Percentiles rank a stretch among this genome's conserved stretches.
These are phyloP conservation scores for Chrysophaeum taylorii DNA, from an alignment of 352 stramenopile species.

Conservation along the genomic window DNA sequence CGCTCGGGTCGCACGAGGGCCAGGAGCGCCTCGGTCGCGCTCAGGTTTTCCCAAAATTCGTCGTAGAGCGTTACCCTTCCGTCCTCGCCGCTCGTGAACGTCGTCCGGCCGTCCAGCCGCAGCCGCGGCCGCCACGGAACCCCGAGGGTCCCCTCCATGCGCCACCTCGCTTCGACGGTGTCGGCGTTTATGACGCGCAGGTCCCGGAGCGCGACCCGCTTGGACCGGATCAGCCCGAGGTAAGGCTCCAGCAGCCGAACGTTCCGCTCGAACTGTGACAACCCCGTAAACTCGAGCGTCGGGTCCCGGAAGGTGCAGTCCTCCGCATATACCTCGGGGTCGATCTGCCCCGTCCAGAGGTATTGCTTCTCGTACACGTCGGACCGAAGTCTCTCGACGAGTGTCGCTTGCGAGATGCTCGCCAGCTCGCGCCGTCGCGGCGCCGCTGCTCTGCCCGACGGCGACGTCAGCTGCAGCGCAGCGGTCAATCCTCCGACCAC, in stretches of 20 bases:
- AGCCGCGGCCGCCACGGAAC: not conserved
- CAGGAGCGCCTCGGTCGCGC: not conserved
- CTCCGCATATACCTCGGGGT: constrained; percentile 7
- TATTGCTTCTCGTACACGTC: not conserved
- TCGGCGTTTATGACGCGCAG: not conserved
- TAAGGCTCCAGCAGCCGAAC: not conserved
- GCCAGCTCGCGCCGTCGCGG: no score
- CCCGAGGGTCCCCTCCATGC: not conserved
- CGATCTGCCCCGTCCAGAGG: constrained; percentile 3
- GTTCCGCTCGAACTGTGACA: not conserved
- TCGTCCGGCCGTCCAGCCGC: not conserved
- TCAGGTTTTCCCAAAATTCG: not conserved
- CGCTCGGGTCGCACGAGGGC: not conserved
- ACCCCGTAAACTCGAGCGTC: constrained; percentile 8
- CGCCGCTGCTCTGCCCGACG: no score
- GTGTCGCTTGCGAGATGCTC: no score
- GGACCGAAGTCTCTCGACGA: no score
- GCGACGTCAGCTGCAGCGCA: no score
- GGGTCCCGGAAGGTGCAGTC: constrained; percentile 13
- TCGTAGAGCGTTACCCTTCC: not conserved
- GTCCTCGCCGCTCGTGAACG: not conserved
- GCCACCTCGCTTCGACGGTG: not conserved
- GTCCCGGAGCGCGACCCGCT: not conserved
- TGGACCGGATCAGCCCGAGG: not conserved
- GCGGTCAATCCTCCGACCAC: no score